Conservation (phyloP, 768 basidiomycete genomes). For the Tricholoma sp. region DNA sequence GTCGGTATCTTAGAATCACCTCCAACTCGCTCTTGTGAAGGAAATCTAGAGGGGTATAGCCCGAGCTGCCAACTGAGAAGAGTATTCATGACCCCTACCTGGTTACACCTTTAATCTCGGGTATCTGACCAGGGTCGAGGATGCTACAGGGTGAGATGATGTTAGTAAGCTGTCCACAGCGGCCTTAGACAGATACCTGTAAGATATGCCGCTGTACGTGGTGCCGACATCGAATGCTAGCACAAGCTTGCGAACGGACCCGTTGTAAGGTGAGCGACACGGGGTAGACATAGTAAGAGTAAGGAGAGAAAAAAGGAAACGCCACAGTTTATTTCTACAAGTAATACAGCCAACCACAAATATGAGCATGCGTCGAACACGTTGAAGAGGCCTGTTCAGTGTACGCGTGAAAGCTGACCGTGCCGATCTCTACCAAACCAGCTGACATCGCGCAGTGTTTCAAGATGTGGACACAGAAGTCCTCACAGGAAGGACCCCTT, state of each 20-base stretch:
- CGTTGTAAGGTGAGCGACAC: conserved; percentile 31
- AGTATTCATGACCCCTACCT: conserved; percentile 17
- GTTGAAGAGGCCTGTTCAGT: no score
- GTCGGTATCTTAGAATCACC: conserved; percentile 42
- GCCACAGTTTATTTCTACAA: no score
- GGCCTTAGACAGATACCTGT: conserved; percentile 19
- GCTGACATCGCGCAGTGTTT: no score
- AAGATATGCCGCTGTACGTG: conserved; percentile 46
- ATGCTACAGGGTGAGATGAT: conserved; percentile 15
- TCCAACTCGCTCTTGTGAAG: conserved; percentile 34
- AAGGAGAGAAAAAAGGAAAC: no score
- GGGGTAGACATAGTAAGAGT: conserved; percentile 1
- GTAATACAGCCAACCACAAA: no score
- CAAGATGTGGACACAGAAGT: no score
- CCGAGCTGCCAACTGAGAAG: neutral
- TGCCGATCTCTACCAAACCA: no score
- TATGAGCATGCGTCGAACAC: no score
- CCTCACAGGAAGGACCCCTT: no score
- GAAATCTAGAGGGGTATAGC: conserved; percentile 30
- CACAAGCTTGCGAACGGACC: conserved; percentile 35
- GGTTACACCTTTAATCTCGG: conserved; percentile 36
- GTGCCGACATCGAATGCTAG: conserved; percentile 51
- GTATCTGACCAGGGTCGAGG: conserved; percentile 29
- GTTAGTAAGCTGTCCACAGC: neutral
- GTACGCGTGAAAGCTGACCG: no score